phyloP scores from a whole-genome alignment of 2,329 filamentous ascomycete genomes.

The Pyrenophora graminea region DNA sequence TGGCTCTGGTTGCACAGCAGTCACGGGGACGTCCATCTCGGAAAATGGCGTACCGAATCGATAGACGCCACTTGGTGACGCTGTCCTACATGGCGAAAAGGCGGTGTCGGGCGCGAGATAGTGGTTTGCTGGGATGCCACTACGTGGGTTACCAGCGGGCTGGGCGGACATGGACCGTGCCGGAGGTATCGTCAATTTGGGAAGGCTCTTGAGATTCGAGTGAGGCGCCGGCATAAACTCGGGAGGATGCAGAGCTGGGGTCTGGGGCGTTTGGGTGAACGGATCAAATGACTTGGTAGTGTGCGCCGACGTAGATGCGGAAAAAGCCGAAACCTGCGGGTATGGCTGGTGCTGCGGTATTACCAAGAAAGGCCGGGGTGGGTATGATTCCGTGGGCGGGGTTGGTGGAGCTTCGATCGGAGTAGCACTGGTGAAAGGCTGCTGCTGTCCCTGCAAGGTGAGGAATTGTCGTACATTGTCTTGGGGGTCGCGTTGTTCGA shows the following conservation, averaged over 20 bases:
- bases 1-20: constrained; percentile 70
- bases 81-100: constrained; percentile 53
- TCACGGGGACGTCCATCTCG: constrained; percentile 86
- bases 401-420: constrained; percentile 58
- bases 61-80: constrained; percentile 66
- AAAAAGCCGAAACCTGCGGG: constrained; percentile 40
- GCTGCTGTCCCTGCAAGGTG: constrained; percentile 73
- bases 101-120: constrained; percentile 45
- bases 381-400: constrained; percentile 48
- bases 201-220: constrained; percentile 59
- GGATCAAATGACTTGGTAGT: constrained; percentile 37
- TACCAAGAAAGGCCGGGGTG: constrained; percentile 37
- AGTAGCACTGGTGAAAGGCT: constrained; percentile 67
- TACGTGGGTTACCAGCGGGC: constrained; percentile 32
- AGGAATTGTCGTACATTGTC: constrained; percentile 94
- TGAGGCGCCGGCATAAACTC: constrained; percentile 51
- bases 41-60: constrained; percentile 86
- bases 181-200: constrained; percentile 61
- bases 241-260: constrained; percentile 44
- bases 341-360: constrained; percentile 37
- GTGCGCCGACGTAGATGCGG: constrained; percentile 43
- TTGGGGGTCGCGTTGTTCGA: constrained; percentile 78
- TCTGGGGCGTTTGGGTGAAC: constrained; percentile 18
- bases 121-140: constrained; percentile 29
- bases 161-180: constrained; percentile 45